Evolutionary conservation across 208 protist species (phyloP).

Genomic region (Leishmania tropica): DNA sequence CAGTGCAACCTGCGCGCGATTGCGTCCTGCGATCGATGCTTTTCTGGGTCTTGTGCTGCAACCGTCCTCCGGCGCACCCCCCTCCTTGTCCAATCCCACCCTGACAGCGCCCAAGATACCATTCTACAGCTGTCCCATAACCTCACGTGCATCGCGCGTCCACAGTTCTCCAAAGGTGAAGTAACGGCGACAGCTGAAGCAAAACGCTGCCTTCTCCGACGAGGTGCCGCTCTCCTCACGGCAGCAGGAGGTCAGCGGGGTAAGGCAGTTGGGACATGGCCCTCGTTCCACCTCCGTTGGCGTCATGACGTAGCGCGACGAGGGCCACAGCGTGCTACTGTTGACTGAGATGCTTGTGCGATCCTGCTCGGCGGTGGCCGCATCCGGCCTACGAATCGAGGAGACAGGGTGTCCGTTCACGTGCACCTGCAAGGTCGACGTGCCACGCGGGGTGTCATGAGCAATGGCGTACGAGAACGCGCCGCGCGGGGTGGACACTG

Average conservation of each 20-base stretch:
- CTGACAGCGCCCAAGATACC: too few species aligned
- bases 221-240: constrained; percentile 16
- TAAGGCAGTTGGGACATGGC: constrained; percentile 71
- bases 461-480: constrained; percentile 26
- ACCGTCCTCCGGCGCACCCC: not conserved
- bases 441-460: constrained; percentile 17
- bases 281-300: constrained; percentile 46
- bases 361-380: not conserved
- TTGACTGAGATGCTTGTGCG: constrained; percentile 17
- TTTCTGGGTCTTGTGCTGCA: not conserved
- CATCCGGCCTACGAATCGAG: constrained; percentile 9
- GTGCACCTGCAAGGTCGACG: not conserved
- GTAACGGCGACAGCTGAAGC: constrained; percentile 75
- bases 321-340: constrained; percentile 25
- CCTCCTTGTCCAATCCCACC: not conserved
- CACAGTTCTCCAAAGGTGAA: constrained; percentile 76
- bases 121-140: constrained; percentile 6
- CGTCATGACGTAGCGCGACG: constrained; percentile 29
- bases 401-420: constrained; percentile 16
- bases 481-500: constrained; percentile 19
- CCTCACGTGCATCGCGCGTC: constrained; percentile 23
- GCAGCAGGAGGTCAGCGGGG: constrained; percentile 47
- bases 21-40: not conserved
- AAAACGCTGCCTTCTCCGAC: constrained; percentile 70
- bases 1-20: not conserved